Evolutionary conservation across 2,329 filamentous ascomycete genomes (phyloP).

Genomic region (Alternaria sp.): DNA sequence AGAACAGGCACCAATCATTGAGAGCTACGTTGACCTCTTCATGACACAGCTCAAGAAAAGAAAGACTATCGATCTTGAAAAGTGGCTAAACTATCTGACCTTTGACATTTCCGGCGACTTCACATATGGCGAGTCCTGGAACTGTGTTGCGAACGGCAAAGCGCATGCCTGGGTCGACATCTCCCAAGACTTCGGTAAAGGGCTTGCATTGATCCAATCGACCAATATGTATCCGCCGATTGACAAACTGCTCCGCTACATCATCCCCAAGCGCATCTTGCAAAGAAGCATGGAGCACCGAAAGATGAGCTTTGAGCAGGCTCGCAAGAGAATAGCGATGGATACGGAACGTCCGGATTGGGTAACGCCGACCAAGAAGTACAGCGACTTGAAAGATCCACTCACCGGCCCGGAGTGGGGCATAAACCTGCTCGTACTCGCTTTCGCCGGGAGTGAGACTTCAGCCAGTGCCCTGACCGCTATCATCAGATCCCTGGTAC

Average conservation of each 20-base stretch:
- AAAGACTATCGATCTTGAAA: constrained; percentile 22
- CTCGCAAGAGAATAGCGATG: constrained; percentile 28
- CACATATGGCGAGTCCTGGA: constrained; percentile 59
- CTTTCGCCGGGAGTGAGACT: constrained; percentile 55
- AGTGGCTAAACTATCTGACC: constrained; percentile 26
- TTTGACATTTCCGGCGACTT: constrained; percentile 52
- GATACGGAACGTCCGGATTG: constrained; percentile 34
- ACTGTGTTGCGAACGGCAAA: constrained; percentile 44
- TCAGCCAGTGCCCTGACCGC: constrained; percentile 49
- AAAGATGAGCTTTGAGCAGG: constrained; percentile 30
- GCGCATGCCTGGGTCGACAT: constrained; percentile 51
- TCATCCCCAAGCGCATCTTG: constrained; percentile 34
- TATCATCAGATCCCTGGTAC: constrained; percentile 42
- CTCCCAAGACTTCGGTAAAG: constrained; percentile 35
- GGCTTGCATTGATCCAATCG: constrained; percentile 36
- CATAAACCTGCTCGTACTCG: constrained; percentile 46
- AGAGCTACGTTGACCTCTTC: constrained; percentile 32
- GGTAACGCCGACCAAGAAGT: constrained; percentile 34
- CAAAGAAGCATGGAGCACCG: constrained; percentile 32
- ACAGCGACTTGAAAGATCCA: constrained; percentile 23
- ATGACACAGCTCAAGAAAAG: constrained; percentile 26
- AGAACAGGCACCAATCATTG: constrained; percentile 33
- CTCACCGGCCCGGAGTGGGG: constrained; percentile 46
- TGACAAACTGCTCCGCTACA: constrained; percentile 27
- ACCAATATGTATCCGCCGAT: constrained; percentile 34